phyloP scores from a whole-genome alignment of 768 basidiomycete species.

The Trichaptum fuscoviolaceum region DNA sequence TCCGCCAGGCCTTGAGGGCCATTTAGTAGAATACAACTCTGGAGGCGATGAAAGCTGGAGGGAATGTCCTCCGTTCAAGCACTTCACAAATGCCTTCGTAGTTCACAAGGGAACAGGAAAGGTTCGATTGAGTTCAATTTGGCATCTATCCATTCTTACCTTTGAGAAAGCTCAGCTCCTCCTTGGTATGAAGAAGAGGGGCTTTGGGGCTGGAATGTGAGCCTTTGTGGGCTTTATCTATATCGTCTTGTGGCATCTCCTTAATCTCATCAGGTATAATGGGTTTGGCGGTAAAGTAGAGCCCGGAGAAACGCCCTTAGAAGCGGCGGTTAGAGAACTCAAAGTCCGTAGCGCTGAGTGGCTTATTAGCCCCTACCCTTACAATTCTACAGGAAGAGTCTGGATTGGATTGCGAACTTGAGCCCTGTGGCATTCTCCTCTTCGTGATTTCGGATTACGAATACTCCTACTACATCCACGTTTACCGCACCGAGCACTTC shows the following conservation, averaged over 20 bases:
- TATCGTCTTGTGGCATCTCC: slow-evolving; percentile 2
- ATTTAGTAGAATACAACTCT: slow-evolving; percentile 28
- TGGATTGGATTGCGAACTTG: slow-evolving; percentile 62
- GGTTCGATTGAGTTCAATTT: neutral
- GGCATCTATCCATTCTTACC: neutral
- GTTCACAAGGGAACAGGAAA: slow-evolving; percentile 32
- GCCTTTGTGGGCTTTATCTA: slow-evolving; percentile 16
- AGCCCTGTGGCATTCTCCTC: slow-evolving; percentile 58
- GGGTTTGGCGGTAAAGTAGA: slow-evolving; percentile 91
- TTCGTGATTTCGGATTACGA: slow-evolving; percentile 52
- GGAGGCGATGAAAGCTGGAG: slow-evolving; percentile 45
- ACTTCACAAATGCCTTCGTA: slow-evolving; percentile 72
- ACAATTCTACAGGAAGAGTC: slow-evolving; percentile 67
- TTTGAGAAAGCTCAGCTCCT: slow-evolving; percentile 42
- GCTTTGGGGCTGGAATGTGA: slow-evolving; percentile 62
- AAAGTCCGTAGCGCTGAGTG: slow-evolving; percentile 15
- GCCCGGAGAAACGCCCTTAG: slow-evolving; percentile 53
- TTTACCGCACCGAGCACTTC: slow-evolving; percentile 63
- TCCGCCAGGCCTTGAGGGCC: slow-evolving; percentile 39
- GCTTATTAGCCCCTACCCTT: neutral
- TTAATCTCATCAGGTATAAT: slow-evolving; percentile 54
- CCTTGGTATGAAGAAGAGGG: slow-evolving; percentile 75
- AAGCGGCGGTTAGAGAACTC: slow-evolving; percentile 70
- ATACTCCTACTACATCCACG: slow-evolving; percentile 65
- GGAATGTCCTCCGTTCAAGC: slow-evolving; percentile 28